phyloP scores from a whole-genome alignment of 2,329 filamentous ascomycete species.

The Sporothrix globosa region DNA sequence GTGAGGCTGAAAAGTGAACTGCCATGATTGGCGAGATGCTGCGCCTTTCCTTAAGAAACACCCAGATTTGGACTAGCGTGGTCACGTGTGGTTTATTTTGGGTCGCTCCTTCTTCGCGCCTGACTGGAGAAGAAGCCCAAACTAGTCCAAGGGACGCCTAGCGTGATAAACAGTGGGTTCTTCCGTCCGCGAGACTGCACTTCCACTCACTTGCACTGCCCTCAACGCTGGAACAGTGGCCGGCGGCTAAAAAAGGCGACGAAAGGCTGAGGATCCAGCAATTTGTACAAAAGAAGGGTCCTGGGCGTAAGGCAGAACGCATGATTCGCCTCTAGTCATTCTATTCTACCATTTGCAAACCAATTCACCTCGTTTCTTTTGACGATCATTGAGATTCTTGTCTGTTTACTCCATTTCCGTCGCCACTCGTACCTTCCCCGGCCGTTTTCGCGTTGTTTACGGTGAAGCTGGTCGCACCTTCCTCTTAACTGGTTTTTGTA shows the following conservation, averaged over 20 bases:
- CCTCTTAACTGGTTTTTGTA: not conserved
- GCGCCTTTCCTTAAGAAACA: not conserved
- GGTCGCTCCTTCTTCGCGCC: not conserved
- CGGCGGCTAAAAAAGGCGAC: slow-evolving; percentile 18
- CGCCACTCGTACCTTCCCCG: slow-evolving; percentile 8
- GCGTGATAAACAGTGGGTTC: not conserved
- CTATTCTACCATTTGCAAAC: not conserved
- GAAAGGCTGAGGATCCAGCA: slow-evolving; percentile 12
- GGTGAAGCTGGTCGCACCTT: slow-evolving; percentile 3
- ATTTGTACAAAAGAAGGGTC: slow-evolving; percentile 17
- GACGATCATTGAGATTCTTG: slow-evolving; percentile 8
- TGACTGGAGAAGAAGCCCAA: not conserved
- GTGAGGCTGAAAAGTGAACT: not conserved
- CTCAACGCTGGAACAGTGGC: not conserved
- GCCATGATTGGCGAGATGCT: slow-evolving; percentile 1
- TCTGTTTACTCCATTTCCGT: not conserved
- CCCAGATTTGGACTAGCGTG: not conserved
- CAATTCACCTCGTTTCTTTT: not conserved
- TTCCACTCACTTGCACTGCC: not conserved
- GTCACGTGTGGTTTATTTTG: not conserved
- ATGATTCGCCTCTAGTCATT: slow-evolving; percentile 8
- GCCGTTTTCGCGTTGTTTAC: not conserved
- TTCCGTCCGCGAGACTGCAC: not conserved
- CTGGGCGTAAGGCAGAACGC: slow-evolving; percentile 23
- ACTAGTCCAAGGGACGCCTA: not conserved